phyloP scores from a whole-genome alignment of 768 basidiomycete species.

The Auricularia sp. region DNA sequence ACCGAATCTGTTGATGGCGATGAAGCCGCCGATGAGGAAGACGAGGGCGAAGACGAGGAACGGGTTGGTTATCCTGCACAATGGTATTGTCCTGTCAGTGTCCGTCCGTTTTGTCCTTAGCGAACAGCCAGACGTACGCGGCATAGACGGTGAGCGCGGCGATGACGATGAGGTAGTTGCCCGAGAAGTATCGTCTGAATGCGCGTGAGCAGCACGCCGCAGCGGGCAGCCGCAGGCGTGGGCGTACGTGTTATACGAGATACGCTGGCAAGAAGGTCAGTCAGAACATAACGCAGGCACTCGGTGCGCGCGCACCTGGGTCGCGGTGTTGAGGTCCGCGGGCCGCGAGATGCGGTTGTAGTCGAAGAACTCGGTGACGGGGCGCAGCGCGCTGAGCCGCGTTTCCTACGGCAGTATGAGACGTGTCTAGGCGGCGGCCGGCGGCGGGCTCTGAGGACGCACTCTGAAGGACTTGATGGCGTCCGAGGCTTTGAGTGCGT shows the following conservation, averaged over 20 bases:
- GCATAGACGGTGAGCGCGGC: conserved; percentile 76
- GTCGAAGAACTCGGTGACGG: conserved; percentile 75
- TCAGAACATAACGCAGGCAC: neutral
- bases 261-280: conserved; percentile 41
- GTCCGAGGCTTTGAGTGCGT: conserved; percentile 53
- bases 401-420: conserved; percentile 47
- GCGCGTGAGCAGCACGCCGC: neutral
- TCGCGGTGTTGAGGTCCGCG: conserved; percentile 68
- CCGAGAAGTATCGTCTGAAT: conserved; percentile 59
- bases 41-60: conserved; percentile 69
- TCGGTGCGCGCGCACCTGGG: conserved; percentile 40
- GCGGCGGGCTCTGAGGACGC: conserved; percentile 17
- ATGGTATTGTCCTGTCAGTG: neutral
- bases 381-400: conserved; percentile 61
- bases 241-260: conserved; percentile 74
- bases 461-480: conserved; percentile 62
- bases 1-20: conserved; percentile 85
- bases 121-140: conserved; percentile 40
- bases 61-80: conserved; percentile 64
- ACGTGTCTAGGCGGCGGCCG: neutral
- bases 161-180: conserved; percentile 83
- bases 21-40: conserved; percentile 88
- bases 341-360: conserved; percentile 74
- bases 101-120: neutral
- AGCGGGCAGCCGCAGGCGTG: neutral